Evolutionary conservation across 176 grass and related monocot genomes (phyloP), one percentile per base, ranked within the genome.

Genomic region (Pontederia crassipes): DNA sequence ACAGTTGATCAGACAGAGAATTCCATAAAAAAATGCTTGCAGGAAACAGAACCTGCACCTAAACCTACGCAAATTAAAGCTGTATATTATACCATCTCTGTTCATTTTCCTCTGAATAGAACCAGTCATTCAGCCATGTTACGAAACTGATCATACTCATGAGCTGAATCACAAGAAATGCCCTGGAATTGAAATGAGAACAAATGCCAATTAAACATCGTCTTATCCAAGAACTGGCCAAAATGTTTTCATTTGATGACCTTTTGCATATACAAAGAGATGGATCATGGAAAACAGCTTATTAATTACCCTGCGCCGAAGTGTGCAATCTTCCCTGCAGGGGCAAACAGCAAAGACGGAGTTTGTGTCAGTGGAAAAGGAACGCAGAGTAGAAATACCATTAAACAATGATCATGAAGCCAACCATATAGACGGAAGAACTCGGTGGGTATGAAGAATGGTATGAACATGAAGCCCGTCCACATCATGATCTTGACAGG

Each of bases 121-220:
- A 98, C 57, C 85, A 89, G 28, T 98, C 88, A 66, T 98, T 98
- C 46, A 92, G 67, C 94, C 94, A 98, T 58, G 72, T 81, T 73
- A 98, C 86, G 81, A 93, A 93, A 56, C 82, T 85, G 57, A 84
- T 86, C 2, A 98, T 79, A 62, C 94, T 98, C 65, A 92, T 57
- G n/a, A 93, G 79, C 64, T 98, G 94, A 73, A 92, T 86, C 57
- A 98, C 56, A 45, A 98, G 84, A 75, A 98, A 98, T 45, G 73
- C 88, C 69, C 94, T 81, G 77, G 11, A 32, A 62, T 27, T 3
- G 10, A 57, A 76, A 56, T 26, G 59, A 73, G 17, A 18, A 49
- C 17, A 35, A 16, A 17, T 2, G 46, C 64, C 2, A 66, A 61
- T 10, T 62, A 45, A 9, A 2, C 4, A 2, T 59, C 56, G 6